Conservation (phyloP, 2,329 filamentous ascomycete genomes). For the Exutisphaerella laricina region DNA sequence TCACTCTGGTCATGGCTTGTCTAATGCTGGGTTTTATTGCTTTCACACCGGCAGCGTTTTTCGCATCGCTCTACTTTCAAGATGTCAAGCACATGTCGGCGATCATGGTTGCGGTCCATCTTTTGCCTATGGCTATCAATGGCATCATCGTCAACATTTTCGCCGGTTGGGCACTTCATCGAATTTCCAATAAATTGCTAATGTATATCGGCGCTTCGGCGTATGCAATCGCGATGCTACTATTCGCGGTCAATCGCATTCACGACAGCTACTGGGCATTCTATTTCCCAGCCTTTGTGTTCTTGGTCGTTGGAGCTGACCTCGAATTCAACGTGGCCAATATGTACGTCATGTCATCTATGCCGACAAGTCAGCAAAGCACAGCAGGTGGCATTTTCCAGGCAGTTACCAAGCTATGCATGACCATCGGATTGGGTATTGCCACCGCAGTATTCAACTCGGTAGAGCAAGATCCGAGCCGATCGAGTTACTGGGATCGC, state of each 20-base stretch:
- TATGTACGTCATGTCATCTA: conserved; percentile 65
- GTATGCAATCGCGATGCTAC: conserved; percentile 44
- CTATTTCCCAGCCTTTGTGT: conserved; percentile 55
- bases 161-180: conserved; percentile 57
- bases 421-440: conserved; percentile 56
- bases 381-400: conserved; percentile 65
- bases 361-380: conserved; percentile 58
- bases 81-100: conserved; percentile 48
- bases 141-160: conserved; percentile 60
- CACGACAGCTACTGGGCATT: conserved; percentile 60
- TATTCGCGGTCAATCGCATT: conserved; percentile 53
- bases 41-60: conserved; percentile 41
- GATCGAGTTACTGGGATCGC: conserved; percentile 40
- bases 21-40: conserved; percentile 58
- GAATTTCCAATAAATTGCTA: conserved; percentile 58
- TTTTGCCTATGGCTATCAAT: conserved; percentile 60
- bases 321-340: conserved; percentile 67
- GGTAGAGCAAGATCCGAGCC: conserved; percentile 30
- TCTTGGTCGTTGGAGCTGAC: conserved; percentile 61
- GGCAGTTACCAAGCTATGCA: conserved; percentile 56
- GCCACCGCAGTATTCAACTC: conserved; percentile 57
- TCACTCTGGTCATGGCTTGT: conserved; percentile 55
- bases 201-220: conserved; percentile 49
- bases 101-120: conserved; percentile 55
- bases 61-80: conserved; percentile 62